Conservation (phyloP, 2,329 filamentous ascomycete species). For the Xylaria sp. region DNA sequence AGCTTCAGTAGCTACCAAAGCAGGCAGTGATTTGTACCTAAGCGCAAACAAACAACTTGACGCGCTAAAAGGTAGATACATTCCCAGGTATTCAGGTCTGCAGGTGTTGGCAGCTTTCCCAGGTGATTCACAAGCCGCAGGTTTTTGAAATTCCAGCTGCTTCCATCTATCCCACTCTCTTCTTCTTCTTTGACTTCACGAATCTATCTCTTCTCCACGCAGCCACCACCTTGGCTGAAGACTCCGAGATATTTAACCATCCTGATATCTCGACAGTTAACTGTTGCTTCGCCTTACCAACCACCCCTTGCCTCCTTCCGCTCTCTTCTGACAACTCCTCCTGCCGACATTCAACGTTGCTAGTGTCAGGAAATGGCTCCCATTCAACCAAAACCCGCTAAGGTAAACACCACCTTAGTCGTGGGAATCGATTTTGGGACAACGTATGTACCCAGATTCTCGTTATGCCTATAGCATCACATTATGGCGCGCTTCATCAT, state of each 20-base stretch:
- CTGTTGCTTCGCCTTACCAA: background rate
- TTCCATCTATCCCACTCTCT: background rate
- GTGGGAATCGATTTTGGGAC: conserved; percentile 36
- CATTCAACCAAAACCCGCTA: background rate
- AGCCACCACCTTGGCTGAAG: background rate
- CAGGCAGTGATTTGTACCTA: too few relatives aligned
- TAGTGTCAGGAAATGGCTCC: background rate
- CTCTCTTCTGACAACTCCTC: too few relatives aligned
- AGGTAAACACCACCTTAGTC: conserved; percentile 7
- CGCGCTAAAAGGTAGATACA: background rate
- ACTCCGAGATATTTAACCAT: too few relatives aligned
- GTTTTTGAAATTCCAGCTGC: background rate
- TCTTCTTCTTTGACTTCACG: background rate
- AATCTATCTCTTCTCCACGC: background rate
- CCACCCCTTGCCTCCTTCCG: background rate
- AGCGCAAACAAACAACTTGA: too few relatives aligned
- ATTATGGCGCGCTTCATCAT: too few relatives aligned
- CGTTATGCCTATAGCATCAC: background rate
- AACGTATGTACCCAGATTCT: conserved; percentile 23
- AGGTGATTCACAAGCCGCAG: background rate
- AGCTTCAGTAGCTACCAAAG: too few relatives aligned
- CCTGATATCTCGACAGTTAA: background rate
- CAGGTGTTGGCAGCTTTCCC: background rate
- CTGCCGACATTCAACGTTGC: too few relatives aligned
- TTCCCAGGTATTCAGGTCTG: too few relatives aligned